phyloP scores from a whole-genome alignment of 768 basidiomycete genomes.

The Gymnopilus dilepis region DNA sequence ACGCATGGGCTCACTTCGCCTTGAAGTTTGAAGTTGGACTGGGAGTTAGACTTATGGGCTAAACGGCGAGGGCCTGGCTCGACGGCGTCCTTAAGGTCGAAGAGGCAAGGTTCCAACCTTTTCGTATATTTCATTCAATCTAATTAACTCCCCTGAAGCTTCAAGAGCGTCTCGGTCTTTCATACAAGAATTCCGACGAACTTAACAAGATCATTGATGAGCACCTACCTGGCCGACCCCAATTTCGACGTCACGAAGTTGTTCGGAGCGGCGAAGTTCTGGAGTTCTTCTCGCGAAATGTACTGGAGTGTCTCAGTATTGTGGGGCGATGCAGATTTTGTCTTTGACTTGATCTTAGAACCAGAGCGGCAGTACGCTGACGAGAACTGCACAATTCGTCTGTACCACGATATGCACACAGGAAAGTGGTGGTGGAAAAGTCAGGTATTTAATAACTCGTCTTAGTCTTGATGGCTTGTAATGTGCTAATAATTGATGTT shows the following conservation, averaged over 20 bases:
- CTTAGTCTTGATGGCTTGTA: background rate
- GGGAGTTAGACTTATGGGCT: slow-evolving; percentile 37
- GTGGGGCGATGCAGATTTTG: background rate
- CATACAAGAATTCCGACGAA: slow-evolving; percentile 29
- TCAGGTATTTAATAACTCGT: slow-evolving; percentile 4
- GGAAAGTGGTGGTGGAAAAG: slow-evolving; percentile 13
- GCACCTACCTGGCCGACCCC: slow-evolving; percentile 27
- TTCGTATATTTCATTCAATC: too few relatives aligned
- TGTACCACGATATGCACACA: slow-evolving; percentile 11
- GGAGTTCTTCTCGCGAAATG: slow-evolving; percentile 23
- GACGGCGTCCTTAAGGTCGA: slow-evolving; percentile 33
- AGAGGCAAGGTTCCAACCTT: slow-evolving; percentile 32
- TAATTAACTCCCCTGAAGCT: too few relatives aligned
- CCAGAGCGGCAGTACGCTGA: slow-evolving; percentile 1
- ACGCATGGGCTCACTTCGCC: slow-evolving; percentile 28
- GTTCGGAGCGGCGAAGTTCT: too few relatives aligned
- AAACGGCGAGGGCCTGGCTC: slow-evolving; percentile 36
- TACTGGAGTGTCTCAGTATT: background rate
- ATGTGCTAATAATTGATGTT: background rate
- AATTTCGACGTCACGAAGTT: slow-evolving; percentile 32
- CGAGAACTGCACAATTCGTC: background rate
- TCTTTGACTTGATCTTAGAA: background rate
- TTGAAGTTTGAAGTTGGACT: slow-evolving; percentile 33
- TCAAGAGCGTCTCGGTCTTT: slow-evolving; percentile 29
- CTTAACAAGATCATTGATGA: slow-evolving; percentile 36